phyloP scores from a whole-genome alignment of 441 rosid genomes.

The Gossypium gossypioides region DNA sequence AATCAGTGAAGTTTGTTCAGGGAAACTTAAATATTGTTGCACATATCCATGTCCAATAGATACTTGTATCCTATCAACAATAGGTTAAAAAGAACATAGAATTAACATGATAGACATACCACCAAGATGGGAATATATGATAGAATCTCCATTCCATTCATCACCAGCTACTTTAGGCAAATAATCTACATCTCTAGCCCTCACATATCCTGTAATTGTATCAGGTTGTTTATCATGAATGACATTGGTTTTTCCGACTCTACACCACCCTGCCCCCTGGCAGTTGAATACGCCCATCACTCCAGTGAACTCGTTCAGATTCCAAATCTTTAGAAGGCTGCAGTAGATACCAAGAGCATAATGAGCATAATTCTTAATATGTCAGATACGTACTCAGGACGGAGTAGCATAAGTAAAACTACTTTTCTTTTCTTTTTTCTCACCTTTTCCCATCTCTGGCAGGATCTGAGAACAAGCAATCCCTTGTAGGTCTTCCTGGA shows the following conservation, averaged over 20 bases:
- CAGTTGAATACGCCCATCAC: conserved; percentile 55
- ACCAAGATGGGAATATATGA: conserved; percentile 47
- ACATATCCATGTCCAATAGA: neutral
- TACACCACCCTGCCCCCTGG: conserved; percentile 72
- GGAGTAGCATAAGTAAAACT: neutral
- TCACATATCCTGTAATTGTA: conserved; percentile 35
- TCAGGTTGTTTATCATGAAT: conserved; percentile 55
- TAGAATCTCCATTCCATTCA: conserved; percentile 50
- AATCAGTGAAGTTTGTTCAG: neutral
- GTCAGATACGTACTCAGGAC: neutral
- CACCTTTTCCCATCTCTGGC: conserved; percentile 50
- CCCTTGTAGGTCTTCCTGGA: conserved; percentile 55
- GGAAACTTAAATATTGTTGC: neutral
- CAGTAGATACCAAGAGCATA: neutral
- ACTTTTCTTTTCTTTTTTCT: neutral
- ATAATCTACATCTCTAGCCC: conserved; percentile 51
- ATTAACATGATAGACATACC: conserved; percentile 28
- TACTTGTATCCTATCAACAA: neutral
- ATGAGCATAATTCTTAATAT: neutral
- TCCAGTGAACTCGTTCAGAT: conserved; percentile 44
- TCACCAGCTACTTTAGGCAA: conserved; percentile 38
- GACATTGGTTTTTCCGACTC: conserved; percentile 41
- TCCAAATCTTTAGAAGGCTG: conserved; percentile 76
- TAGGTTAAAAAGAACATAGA: neutral
- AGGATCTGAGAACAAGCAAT: conserved; percentile 52